These are phyloP conservation scores for Camellia lanceoleosa DNA, from an alignment of 148 eudicot species.

Conservation along the genomic window DNA sequence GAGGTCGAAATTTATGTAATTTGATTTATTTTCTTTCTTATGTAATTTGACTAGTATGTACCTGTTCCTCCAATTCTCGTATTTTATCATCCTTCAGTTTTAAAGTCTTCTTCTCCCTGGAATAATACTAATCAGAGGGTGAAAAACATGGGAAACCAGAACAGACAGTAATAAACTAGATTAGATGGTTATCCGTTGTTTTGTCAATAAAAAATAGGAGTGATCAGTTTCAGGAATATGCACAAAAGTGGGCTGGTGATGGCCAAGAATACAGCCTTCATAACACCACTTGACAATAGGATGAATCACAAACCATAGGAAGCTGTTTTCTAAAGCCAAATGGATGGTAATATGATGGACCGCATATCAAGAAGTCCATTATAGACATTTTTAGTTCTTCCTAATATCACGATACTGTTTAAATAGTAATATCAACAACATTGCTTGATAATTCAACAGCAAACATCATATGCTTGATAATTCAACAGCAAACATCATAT, in stretches of 20 bases:
- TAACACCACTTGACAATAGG: not conserved
- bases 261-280: no score
- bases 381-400: no score
- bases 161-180: not conserved
- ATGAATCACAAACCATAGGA: not conserved
- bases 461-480: no score
- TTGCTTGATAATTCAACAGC: no score
- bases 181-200: not conserved
- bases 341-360: not conserved
- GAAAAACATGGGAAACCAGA: not conserved
- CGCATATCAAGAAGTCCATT: no score
- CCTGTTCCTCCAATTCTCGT: constrained; percentile 78
- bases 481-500: no score
- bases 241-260: not conserved
- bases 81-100: constrained; percentile 59
- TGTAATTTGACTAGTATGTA: constrained; percentile 12
- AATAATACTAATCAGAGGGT: not conserved
- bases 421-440: no score
- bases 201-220: no score
- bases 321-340: not conserved
- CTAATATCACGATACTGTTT: not conserved
- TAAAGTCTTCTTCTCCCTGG: constrained; percentile 64
- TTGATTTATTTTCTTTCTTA: not conserved
- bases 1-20: no score
- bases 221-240: not conserved